Conservation (phyloP, 2,329 filamentous ascomycete genomes). For the Xylaria sp. region DNA sequence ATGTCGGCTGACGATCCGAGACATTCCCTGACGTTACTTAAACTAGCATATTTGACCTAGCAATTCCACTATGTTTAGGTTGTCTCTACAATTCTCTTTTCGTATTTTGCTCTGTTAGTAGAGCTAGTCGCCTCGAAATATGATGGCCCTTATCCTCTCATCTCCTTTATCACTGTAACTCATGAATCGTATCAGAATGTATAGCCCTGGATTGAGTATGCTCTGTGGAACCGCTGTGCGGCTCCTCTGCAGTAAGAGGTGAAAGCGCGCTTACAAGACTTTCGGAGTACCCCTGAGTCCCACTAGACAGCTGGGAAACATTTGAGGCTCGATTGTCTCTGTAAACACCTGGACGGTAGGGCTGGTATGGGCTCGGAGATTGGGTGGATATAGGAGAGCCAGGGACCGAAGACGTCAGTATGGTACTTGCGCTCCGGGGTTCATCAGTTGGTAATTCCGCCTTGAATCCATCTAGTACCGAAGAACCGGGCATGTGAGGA, state of each 20-base stretch:
- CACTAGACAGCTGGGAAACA: constrained; percentile 27
- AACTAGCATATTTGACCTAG: background rate
- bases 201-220: background rate
- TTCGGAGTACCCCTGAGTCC: constrained; percentile 4
- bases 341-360: constrained; percentile 25
- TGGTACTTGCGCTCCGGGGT: constrained; percentile 15
- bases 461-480: constrained; percentile 29
- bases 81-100: background rate
- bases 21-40: too few relatives aligned
- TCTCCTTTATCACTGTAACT: constrained; percentile 20
- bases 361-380: constrained; percentile 23
- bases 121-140: background rate
- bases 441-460: constrained; percentile 34
- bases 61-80: background rate
- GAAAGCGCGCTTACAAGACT: constrained; percentile 19
- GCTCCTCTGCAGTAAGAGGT: constrained; percentile 9
- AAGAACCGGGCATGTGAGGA: background rate
- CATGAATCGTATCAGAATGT: constrained; percentile 26
- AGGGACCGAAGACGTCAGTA: background rate
- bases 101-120: background rate
- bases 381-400: constrained; percentile 4
- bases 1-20: background rate
- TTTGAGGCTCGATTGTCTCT: constrained; percentile 17
- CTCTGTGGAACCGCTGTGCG: background rate
- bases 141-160: too few relatives aligned